Conservation (phyloP, 768 basidiomycete species). For the Tulasnella sp. region DNA sequence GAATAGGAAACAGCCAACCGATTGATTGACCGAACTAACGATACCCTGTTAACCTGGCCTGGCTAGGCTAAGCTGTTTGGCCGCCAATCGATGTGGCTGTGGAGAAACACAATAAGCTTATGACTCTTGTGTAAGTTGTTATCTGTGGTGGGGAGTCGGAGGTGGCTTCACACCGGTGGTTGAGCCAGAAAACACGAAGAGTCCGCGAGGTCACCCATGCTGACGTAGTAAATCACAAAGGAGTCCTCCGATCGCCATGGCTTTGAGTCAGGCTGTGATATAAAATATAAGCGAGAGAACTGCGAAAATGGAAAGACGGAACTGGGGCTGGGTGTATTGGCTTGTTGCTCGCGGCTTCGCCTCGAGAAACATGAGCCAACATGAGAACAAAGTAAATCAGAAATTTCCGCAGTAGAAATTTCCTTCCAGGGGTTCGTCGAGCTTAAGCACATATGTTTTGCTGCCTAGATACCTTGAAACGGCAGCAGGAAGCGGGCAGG, state of each 20-base stretch:
- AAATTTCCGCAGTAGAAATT: not conserved
- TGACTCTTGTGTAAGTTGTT: not conserved
- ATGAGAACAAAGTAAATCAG: not conserved
- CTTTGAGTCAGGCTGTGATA: conserved; percentile 8
- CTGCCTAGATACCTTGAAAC: not conserved
- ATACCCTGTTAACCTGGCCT: not conserved
- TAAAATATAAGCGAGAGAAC: not conserved
- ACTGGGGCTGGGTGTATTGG: not conserved
- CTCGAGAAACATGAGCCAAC: not conserved
- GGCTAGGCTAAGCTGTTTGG: not conserved
- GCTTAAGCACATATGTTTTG: not conserved
- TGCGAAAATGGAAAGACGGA: not conserved
- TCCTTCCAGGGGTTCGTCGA: not conserved
- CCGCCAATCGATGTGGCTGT: conserved; percentile 7
- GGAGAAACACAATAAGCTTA: not conserved
- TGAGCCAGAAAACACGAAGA: not conserved
- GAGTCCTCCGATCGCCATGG: not conserved
- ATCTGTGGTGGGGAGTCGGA: not conserved
- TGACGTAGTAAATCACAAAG: conserved; percentile 7
- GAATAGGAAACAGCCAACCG: not conserved
- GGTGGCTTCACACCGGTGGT: not conserved
- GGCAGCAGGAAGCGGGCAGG: not conserved
- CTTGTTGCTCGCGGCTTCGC: not conserved
- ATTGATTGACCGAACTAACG: not conserved
- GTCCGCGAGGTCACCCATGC: not conserved